Evolutionary conservation across 1,139 yeast species (phyloP), one percentile per base, ranked within the genome.

Genomic region (Ogataea hybrid): DNA sequence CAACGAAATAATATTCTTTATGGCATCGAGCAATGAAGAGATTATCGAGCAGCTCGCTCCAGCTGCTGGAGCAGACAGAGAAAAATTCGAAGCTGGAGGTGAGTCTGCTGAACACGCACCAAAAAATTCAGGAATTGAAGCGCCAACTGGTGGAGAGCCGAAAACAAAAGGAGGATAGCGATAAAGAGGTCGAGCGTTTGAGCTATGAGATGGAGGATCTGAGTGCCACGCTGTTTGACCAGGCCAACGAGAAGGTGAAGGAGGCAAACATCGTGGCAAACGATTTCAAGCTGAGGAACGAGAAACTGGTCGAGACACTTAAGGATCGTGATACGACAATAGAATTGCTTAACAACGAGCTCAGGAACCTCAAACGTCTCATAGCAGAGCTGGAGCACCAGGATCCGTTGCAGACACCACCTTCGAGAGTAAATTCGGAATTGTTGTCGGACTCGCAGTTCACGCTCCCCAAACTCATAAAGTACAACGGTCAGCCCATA

Each of bases 211-310:
- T 86, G 22, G 92, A 84, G 58, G 95, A 86, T 34, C 67, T 87
- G 41, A 77, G 88, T 1, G 87, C 81, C 2, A 78, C 88, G 2
- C 64, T 86, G 32, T 86, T 86, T 59, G 82, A 78, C 53, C 92
- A 85, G 57, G 95, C 95, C 16, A 85, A 85, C 58, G 72, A 73
- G 38, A 84, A 84, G 85, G 95, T 86, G n/a, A 77, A 79, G 46
- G 76, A 77, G 51, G 94, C 92, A 1, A 75, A 82, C 44, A 56
- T 62, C 9, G 68, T 64, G 40, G 65, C 67, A 6, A 63, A 66
- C 20, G 64, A 61, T 18, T 56, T 58, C 46, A 64, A 62, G 40
- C 51, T 58, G 29, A 54, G 62, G 35, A 82, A 80, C 54, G 66
- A 71, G 39, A 81, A 77, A 53, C 65, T 90, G 37, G 66, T 74